These are phyloP conservation scores for Moricandia moricandioides DNA, from an alignment of 345 rosid genomes.

Conservation along the genomic window DNA sequence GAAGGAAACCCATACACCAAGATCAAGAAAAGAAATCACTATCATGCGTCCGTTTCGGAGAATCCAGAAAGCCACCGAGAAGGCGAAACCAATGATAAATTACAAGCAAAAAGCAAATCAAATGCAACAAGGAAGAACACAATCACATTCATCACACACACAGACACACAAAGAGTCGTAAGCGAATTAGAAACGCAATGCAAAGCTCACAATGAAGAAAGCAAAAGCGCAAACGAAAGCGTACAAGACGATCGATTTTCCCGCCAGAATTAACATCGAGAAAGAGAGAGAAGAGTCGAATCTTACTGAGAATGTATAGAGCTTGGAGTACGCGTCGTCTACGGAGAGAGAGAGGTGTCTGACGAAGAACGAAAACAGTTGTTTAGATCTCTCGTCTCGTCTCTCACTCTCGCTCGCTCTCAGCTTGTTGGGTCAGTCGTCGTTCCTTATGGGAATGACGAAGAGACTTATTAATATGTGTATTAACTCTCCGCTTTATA, in stretches of 20 bases:
- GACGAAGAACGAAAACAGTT: conserved; percentile 8
- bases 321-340: conserved; percentile 25
- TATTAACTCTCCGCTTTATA: background rate
- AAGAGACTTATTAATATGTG: conserved; percentile 9
- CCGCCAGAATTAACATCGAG: conserved; percentile 36
- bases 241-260: conserved; percentile 33
- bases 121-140: conserved; percentile 13
- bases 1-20: conserved; percentile 22
- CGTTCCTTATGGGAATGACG: conserved; percentile 36
- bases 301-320: conserved; percentile 34
- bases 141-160: conserved; percentile 9
- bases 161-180: background rate
- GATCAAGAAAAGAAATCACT: conserved; percentile 15
- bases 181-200: background rate
- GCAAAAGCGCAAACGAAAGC: conserved; percentile 16
- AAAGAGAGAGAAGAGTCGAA: background rate
- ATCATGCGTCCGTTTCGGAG: conserved; percentile 16
- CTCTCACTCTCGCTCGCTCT: conserved; percentile 7
- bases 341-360: conserved; percentile 18
- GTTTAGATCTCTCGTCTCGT: conserved; percentile 35
- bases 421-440: conserved; percentile 37
- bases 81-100: conserved; percentile 10
- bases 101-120: background rate
- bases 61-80: conserved; percentile 6
- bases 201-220: background rate